A percentile compares a stretch with the other conserved stretches of the same genome.
phyloP scores from a whole-genome alignment of 345 rosid species.

The Hibiscus tridactylites region DNA sequence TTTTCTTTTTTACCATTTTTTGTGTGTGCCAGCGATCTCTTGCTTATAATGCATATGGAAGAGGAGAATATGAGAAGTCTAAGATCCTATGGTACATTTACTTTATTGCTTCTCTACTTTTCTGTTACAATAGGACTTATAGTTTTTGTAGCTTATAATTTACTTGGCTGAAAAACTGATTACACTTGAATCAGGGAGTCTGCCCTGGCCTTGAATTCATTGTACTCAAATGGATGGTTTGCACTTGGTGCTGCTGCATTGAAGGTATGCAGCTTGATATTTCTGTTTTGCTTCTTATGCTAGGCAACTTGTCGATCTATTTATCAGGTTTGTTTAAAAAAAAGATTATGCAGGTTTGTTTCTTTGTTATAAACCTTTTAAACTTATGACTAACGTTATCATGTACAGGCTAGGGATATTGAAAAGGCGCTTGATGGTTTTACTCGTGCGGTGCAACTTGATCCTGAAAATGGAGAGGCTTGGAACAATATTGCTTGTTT shows the following conservation, averaged over 20 bases:
- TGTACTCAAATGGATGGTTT: conserved; percentile 95
- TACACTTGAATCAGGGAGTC: conserved; percentile 54
- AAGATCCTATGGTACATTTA: conserved; percentile 62
- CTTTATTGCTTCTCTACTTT: not conserved
- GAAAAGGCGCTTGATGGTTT: conserved; percentile 91
- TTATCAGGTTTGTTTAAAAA: not conserved
- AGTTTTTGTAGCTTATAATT: conserved; percentile 5
- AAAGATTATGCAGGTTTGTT: not conserved
- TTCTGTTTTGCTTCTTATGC: not conserved
- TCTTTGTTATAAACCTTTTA: conserved; percentile 8
- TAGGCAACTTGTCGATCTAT: not conserved
- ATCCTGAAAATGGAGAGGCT: conserved; percentile 98
- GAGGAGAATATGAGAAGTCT: conserved; percentile 79
- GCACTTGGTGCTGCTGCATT: conserved; percentile 95
- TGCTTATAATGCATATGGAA: conserved; percentile 80
- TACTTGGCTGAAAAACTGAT: conserved; percentile 10
- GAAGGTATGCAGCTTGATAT: conserved; percentile 44
- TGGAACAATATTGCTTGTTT: conserved; percentile 97
- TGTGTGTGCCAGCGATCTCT: conserved; percentile 56
- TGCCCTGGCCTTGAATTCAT: conserved; percentile 86
- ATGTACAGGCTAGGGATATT: conserved; percentile 61
- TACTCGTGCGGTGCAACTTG: conserved; percentile 82
- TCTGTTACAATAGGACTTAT: not conserved
- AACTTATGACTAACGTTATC: conserved; percentile 11
- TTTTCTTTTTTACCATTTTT: not conserved